Base-by-base conservation (phyloP, 495 filamentous ascomycete genomes). In the Sporormia fimetaria region DNA sequence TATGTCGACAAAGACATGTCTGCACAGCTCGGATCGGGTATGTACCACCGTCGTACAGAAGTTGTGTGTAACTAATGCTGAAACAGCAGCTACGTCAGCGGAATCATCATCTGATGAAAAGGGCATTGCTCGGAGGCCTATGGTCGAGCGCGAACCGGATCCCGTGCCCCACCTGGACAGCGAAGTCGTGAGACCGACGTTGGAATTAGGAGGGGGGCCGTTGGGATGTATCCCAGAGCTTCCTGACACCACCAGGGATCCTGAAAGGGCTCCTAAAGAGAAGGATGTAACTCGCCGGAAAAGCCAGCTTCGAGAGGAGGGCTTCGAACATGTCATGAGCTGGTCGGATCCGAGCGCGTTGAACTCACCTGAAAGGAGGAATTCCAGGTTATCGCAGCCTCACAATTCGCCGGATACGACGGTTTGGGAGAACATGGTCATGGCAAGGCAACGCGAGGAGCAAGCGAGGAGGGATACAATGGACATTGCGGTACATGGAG, bases 271-370 rank as follows among this genome's bases (percentile, higher is more conserved):
- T 12, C 40, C 22, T 21, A 11, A 3, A 11, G 21, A 25, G 25
- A 20, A 37, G 6, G n/a, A 37, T 32, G 10, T 15, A 26, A n/a
- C n/a, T 22, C 37, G 20, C 21, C 20, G 4, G 21, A 16, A 26
- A 20, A 6, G 14, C 12, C 5, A 20, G 20, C 16, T 10, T 17
- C 3, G 7, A 37, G 11, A 15, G 31, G 2, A 11, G 23, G 17
- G 6, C 24, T 18, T 15, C 31, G 4, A 17, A 15, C 39, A 43
- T 31, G 34, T 49, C 14, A 37, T 43, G 46, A 49, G 46, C 40
- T 49, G 46, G 46, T 33, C 46, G 20, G 26, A 49, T n/a, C n/a
- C n/a, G n/a, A n/a, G n/a, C n/a, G n/a, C n/a, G 32, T 39, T 26
- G 27, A 49, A 27, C 30, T 44, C 39, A 20, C 10, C 33, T 16